These are phyloP conservation scores for Triticum timopheevii DNA, from an alignment of 176 grass and related monocot species.

Conservation along the genomic window DNA sequence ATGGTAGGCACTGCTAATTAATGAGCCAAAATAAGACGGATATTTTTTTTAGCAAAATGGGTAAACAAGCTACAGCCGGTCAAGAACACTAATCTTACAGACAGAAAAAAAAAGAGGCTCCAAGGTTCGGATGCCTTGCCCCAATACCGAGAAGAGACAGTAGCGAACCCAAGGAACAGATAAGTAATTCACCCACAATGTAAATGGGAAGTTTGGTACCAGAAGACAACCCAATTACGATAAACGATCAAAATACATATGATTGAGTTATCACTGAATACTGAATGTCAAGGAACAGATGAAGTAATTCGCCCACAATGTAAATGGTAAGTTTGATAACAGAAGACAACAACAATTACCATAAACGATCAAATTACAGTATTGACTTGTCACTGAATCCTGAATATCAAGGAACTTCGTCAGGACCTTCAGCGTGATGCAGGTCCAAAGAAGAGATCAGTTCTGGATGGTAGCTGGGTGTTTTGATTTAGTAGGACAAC, in stretches of 20 bases:
- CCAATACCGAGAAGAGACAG: neutral
- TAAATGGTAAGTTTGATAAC: constrained; percentile 3
- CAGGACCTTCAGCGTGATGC: neutral
- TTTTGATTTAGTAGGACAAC: neutral
- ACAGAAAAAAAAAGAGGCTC: neutral
- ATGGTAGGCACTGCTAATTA: neutral
- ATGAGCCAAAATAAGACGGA: neutral
- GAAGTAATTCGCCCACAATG: neutral
- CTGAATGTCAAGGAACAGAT: too few species aligned
- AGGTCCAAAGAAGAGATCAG: constrained; percentile 3
- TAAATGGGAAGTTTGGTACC: too few species aligned
- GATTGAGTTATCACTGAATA: too few species aligned
- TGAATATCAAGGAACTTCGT: neutral
- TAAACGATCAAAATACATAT: too few species aligned
- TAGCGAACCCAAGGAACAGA: neutral
- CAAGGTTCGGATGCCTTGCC: neutral
- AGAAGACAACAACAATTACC: neutral
- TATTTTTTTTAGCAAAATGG: neutral
- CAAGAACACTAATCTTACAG: neutral
- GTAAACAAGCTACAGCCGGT: neutral
- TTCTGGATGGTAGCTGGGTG: neutral
- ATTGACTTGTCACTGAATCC: constrained; percentile 1
- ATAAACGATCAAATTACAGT: neutral
- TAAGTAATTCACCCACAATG: too few species aligned
- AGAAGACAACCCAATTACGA: too few species aligned